Conservation (phyloP, 1,139 yeast species). For the Debaryomyces robertsiae region DNA sequence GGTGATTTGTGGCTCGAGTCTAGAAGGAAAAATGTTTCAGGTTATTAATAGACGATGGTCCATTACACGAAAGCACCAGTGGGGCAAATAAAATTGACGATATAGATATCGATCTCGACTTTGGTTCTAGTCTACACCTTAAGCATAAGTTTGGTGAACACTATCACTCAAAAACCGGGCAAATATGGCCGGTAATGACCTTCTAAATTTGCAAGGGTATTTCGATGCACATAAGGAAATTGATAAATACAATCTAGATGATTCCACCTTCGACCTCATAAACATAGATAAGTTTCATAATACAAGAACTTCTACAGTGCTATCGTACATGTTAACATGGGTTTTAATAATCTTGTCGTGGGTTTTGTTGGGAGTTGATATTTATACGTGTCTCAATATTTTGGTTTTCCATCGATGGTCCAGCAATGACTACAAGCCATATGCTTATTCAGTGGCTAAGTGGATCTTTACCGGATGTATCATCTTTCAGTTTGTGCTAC, state of each 20-base stretch:
- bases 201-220: slow-evolving; percentile 10
- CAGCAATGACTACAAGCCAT: slow-evolving; percentile 54
- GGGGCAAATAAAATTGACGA: background rate
- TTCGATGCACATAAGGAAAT: slow-evolving; percentile 26
- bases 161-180: background rate
- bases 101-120: background rate
- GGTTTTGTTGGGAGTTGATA: slow-evolving; percentile 68
- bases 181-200: slow-evolving; percentile 5
- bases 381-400: slow-evolving; percentile 77
- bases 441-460: slow-evolving; percentile 60
- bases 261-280: slow-evolving; percentile 46
- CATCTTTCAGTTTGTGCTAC: slow-evolving; percentile 64
- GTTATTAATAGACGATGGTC: background rate
- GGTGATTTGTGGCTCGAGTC: slow-evolving; percentile 2
- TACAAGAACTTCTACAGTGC: slow-evolving; percentile 52
- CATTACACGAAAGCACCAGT: background rate
- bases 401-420: slow-evolving; percentile 81
- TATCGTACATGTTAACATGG: slow-evolving; percentile 57
- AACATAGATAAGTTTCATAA: slow-evolving; percentile 55
- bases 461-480: slow-evolving; percentile 89
- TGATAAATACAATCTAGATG: slow-evolving; percentile 38
- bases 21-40: background rate
- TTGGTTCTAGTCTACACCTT: background rate
- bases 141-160: background rate
- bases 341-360: slow-evolving; percentile 53